Evolutionary conservation across 164 flowering plant genomes (phyloP).

Genomic region (grape (Vitis vinifera)): ASM3070453v1 NC_081811.1:27335001-27335500

Average conservation of each 20-base stretch:
- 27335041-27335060: conserved; percentile 65
- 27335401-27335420: background rate
- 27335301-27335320: conserved; percentile 80
- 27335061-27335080: conserved; percentile 89
- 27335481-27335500: too few species aligned
- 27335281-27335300: conserved; percentile 72
- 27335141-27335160: conserved; percentile 90
- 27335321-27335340: background rate
- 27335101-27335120: conserved; percentile 77
- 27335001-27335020: background rate
- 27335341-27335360: background rate
- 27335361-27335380: background rate
- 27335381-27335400: background rate
- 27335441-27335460: background rate
- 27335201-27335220: background rate
- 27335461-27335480: background rate
- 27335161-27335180: conserved; percentile 79
- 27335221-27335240: background rate
- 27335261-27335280: conserved; percentile 77
- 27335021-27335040: background rate
- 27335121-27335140: conserved; percentile 65
- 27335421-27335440: background rate
- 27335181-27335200: background rate
- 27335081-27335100: conserved; percentile 94
- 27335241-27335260: conserved; percentile 46